Base-by-base conservation (phyloP, 164 flowering plant species). In the Akebia trifoliata region DNA sequence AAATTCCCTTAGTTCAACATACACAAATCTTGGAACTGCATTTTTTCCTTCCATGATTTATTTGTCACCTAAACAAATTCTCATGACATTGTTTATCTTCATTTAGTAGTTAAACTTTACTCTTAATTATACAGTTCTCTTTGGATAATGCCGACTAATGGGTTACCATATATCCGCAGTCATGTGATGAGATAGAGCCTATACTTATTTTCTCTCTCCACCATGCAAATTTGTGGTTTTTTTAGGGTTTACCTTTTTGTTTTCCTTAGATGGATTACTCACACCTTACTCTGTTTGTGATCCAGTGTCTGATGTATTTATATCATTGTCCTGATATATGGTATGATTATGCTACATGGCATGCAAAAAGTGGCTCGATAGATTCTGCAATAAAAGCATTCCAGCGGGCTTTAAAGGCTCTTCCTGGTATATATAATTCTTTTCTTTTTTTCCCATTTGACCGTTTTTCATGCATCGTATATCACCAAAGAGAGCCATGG, bases 331-430 rank as follows among this genome's bases (percentile, higher is more conserved):
- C 98, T 59, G 96, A 92, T 73, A 74, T 89, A 67, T 92, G 98
- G 98, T 85, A 81, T 67, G 94, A 92, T 62, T 92, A 83, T 78
- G 96, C 95, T 56, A 82, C 75, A n/a, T 92, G 98, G 98, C 93
- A 83, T 74, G 88, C 85, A 63, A 89, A 78, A 76, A 69, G 66
- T 79, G 96, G 93, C 48, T 82, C 91, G 35, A 54, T 72, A 56
- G 96, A 92, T 66, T 68, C 93, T 73, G 95, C 96, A 43, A 71
- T 84, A 62, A 92, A 92, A 80, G 81, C 85, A 50, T 92, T 82
- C 74, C 96, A 86, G 72, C 80, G 95, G 62, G 86, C 96, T 51
- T 39, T 85, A 74, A 89, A 92, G 75, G 96, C 96, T 70, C 87
- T 92, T 69, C 98, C 96, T 62, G 98, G 98, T 92, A 81, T 17